Conservation (phyloP, 2,329 filamentous ascomycete genomes). For the Epichloe amarillans region DNA sequence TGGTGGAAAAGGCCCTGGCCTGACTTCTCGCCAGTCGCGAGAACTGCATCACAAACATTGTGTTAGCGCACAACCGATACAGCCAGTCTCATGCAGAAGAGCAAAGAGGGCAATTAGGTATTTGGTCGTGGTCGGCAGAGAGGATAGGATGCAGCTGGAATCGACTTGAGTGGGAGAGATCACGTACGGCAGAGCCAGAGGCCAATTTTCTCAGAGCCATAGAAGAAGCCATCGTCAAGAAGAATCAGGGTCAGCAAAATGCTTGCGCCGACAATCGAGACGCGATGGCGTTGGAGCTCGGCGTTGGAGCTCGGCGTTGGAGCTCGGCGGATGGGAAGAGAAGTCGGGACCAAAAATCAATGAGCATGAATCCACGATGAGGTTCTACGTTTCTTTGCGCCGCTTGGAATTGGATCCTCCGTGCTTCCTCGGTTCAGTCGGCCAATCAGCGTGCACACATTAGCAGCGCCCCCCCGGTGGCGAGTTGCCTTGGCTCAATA, state of each 20-base stretch:
- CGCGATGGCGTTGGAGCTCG: slow-evolving; percentile 1
- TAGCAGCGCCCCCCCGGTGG: slow-evolving; percentile 3
- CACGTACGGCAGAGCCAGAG: slow-evolving; percentile 41
- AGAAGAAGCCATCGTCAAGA: slow-evolving; percentile 43
- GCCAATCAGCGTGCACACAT: slow-evolving; percentile 18
- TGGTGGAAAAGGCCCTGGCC: slow-evolving; percentile 74
- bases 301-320: slow-evolving; percentile 1
- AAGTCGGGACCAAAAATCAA: not conserved
- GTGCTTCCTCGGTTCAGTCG: slow-evolving; percentile 21
- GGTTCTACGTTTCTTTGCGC: slow-evolving; percentile 14
- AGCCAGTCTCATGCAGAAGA: not conserved
- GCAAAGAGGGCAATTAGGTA: too few species aligned
- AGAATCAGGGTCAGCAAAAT: slow-evolving; percentile 16
- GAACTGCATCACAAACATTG: slow-evolving; percentile 33
- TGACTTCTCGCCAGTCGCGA: slow-evolving; percentile 49
- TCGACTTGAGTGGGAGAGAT: not conserved
- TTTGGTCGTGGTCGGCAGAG: not conserved
- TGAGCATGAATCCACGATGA: slow-evolving; percentile 7
- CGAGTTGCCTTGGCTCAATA: slow-evolving; percentile 1
- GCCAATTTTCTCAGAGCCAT: slow-evolving; percentile 51
- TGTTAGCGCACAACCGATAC: not conserved
- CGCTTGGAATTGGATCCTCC: slow-evolving; percentile 6
- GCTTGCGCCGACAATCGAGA: slow-evolving; percentile 16
- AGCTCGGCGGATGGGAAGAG: not conserved
- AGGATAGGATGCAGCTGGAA: not conserved